Percentiles rank a stretch among this genome's conserved stretches.
These are phyloP conservation scores for Salvia miltiorrhiza DNA, from an alignment of 257 asterid genomes.

Conservation along the genomic window DNA sequence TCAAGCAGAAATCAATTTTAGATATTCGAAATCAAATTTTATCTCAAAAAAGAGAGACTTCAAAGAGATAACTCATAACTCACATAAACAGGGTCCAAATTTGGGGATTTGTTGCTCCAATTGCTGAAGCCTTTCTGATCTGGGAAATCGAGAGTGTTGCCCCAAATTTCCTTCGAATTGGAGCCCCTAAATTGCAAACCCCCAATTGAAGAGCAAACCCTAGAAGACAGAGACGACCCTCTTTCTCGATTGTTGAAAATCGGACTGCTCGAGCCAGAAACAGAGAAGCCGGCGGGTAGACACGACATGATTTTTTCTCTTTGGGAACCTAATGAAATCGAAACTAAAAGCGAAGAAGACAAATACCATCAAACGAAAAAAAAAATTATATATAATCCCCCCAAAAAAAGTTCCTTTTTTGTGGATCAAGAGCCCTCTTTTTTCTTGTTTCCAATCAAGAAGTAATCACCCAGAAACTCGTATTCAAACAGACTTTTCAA, in stretches of 20 bases:
- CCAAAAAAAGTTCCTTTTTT: slow-evolving; percentile 15
- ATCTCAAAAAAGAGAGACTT: not conserved
- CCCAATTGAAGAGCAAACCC: slow-evolving; percentile 39
- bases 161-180: slow-evolving; percentile 42
- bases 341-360: not conserved
- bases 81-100: slow-evolving; percentile 51
- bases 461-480: not conserved
- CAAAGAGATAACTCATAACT: not conserved
- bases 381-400: too few relatives aligned
- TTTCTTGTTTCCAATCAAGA: not conserved
- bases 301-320: slow-evolving; percentile 46
- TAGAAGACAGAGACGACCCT: slow-evolving; percentile 32
- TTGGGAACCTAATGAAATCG: slow-evolving; percentile 13
- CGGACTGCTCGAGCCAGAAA: slow-evolving; percentile 41
- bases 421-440: slow-evolving; percentile 25
- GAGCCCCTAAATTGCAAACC: slow-evolving; percentile 43
- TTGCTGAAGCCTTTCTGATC: slow-evolving; percentile 32
- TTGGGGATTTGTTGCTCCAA: slow-evolving; percentile 35
- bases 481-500: slow-evolving; percentile 1
- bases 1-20: not conserved
- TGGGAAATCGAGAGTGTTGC: slow-evolving; percentile 39
- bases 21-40: not conserved
- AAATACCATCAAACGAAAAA: slow-evolving; percentile 20
- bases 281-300: slow-evolving; percentile 47
- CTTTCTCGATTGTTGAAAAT: slow-evolving; percentile 24